Evolutionary conservation across 352 stramenopile species (phyloP), one percentile per base, ranked within the genome.

Genomic region (Phytophthora idaei): DNA sequence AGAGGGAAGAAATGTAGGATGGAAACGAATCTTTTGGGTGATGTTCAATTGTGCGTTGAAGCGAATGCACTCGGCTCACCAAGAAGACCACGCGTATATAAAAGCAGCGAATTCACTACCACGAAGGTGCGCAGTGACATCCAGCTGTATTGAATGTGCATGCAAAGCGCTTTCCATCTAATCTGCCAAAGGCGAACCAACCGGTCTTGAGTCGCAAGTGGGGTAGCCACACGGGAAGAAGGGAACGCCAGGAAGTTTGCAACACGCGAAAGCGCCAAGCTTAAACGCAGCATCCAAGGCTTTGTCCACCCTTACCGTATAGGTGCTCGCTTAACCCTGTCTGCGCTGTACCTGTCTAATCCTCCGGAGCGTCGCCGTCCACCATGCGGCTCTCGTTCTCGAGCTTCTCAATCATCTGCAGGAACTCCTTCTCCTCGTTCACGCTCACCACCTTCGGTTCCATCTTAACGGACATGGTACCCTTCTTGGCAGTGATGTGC

Each of bases 391-490:
- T 99, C 77, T 99, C 98, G 64, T 98, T 90, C 76, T 98, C 97
- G 46, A 99, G 87, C 74, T 98, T 93, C 80, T 99, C 97, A 87
- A 99, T 99, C 97, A 99, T 99, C 53, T 98, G 96, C 77, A 99
- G 77, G 67, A 99, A 93, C 79, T 99, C 97, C 48, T 97, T 98
- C 84, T 99, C 97, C 80, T 99, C 98, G 79, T 99, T 98, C 72
- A 98, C 80, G 78, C 93, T 99, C 36, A 99, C 97, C 31, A 98
- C 97, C 95, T 99, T 99, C 12, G 97, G 96, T 69, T 97, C 96
- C 97, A 99, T 99, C 87, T 99, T 99, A 57, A 99, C 90, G 61
- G 96, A 76, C 74, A 97, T 85, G 28, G 78, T 98, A 57, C 97
- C 97, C 71, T 98, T 98, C 81, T 98, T 99, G 42, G 83, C 85